A percentile compares a stretch with the other conserved stretches of the same genome.
phyloP scores from a whole-genome alignment of 768 basidiomycete species.

The Leccinum rimulosum region DNA sequence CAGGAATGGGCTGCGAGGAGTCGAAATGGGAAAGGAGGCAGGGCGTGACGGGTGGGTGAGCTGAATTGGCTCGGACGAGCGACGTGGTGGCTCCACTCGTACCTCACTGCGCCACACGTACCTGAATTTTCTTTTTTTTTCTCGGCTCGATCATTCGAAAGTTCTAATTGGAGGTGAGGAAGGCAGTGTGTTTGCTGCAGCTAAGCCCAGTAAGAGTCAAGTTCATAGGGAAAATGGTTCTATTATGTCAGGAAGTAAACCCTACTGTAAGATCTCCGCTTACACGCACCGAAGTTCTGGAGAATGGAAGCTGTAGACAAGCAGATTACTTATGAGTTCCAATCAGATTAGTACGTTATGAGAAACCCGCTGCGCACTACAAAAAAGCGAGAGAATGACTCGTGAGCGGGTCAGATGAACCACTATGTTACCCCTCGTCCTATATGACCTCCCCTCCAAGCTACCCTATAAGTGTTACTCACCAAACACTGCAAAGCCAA shows the following conservation, averaged over 20 bases:
- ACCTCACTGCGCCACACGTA: too few relatives aligned
- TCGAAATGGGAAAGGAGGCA: too few relatives aligned
- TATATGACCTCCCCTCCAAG: constrained; percentile 38
- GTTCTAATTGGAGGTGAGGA: not conserved
- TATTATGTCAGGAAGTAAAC: not conserved
- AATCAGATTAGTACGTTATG: not conserved
- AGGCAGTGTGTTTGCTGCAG: not conserved
- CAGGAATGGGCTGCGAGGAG: too few relatives aligned
- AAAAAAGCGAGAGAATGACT: constrained; percentile 2
- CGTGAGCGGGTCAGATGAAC: not conserved
- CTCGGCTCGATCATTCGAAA: not conserved
- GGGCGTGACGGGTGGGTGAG: too few relatives aligned
- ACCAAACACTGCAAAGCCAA: constrained; percentile 38
- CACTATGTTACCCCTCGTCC: constrained; percentile 27
- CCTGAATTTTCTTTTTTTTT: too few relatives aligned
- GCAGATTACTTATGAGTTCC: not conserved
- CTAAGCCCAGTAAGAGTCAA: not conserved
- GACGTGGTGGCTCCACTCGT: too few relatives aligned
- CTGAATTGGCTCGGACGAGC: too few relatives aligned
- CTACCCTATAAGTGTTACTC: constrained; percentile 33
- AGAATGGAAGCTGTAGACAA: not conserved
- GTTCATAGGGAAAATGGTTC: not conserved
- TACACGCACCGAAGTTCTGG: not conserved
- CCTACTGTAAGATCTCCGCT: not conserved
- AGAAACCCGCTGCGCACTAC: not conserved